phyloP scores from a whole-genome alignment of 2,329 filamentous ascomycete genomes.

The Monilinia vaccinii-corymbosi region DNA sequence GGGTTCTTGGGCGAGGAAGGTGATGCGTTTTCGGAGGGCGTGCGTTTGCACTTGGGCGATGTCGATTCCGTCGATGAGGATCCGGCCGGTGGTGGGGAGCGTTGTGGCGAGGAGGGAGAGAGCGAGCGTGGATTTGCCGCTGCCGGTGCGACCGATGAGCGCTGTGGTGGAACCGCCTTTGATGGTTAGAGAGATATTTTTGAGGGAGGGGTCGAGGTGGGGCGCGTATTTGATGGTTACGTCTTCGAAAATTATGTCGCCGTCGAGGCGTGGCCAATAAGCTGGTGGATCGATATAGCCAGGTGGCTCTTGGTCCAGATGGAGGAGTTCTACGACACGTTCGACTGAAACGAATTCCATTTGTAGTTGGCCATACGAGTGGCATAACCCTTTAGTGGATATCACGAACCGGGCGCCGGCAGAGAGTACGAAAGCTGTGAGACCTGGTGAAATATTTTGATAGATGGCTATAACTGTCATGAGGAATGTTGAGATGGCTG shows the following conservation, averaged over 20 bases:
- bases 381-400: constrained; percentile 65
- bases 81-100: constrained; percentile 43
- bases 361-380: constrained; percentile 73
- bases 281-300: constrained; percentile 62
- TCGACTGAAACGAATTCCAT: constrained; percentile 91
- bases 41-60: constrained; percentile 50
- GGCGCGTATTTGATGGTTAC: constrained; percentile 75
- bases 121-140: constrained; percentile 73
- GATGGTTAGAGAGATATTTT: constrained; percentile 61
- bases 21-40: constrained; percentile 50
- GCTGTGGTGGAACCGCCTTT: constrained; percentile 71
- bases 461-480: constrained; percentile 68
- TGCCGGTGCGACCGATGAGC: constrained; percentile 71
- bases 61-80: constrained; percentile 52
- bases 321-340: constrained; percentile 71
- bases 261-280: constrained; percentile 64
- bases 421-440: constrained; percentile 76
- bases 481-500: constrained; percentile 63
- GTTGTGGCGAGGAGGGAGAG: constrained; percentile 50
- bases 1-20: constrained; percentile 59
- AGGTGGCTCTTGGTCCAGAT: constrained; percentile 64
- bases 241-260: constrained; percentile 66
- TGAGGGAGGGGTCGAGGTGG: constrained; percentile 63
- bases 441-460: constrained; percentile 63
- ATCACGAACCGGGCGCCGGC: constrained; percentile 60